Evolutionary conservation across 2,329 filamentous ascomycete genomes (phyloP), one percentile per base, ranked within the genome.

Genomic region (Monosporascus sp.): DNA sequence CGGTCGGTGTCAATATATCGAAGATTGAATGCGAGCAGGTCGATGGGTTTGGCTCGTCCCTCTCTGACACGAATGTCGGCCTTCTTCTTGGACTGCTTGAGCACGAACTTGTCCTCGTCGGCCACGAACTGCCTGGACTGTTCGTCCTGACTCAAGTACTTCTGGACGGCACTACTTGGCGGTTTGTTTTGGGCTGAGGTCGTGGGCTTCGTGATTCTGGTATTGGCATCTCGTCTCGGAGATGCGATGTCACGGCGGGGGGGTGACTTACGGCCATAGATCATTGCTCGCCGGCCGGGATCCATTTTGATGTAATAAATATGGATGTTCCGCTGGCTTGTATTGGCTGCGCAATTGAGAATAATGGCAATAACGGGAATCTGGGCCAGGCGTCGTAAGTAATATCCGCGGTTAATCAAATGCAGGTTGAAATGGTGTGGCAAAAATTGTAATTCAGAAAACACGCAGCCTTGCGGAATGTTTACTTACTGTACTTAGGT

Each of bases 31-130:
- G 92, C 91, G 46, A 99, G 81, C 78, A 89, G 92, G 74, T 99
- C 94, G 65, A 97, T 93, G 9, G 93, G 89, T 67, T 91, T 92
- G 52, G 93, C 92, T 61, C 95, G 85, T 11, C 89, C 88, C 70
- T 95, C 92, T 62, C 91, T 89, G 46, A 97, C 91, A 41, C 94
- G 87, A 62, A 99, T 95, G 60, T 92, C 89, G 43, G 94, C 93
- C 77, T 97, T 97, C 77, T 95, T 97, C 79, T 97, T 99, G 47
- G 93, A 88, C 73, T 99, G 94, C 72, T 91, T 92, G 65, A 99
- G 77, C 53, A 97, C 94, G 66, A 99, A 99, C 59, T 88, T 86
- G 74, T 99, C 94, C 71, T 99, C 94, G 63, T 96, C 89, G 50
- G 93, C 89, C 20, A 97, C 89, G 79, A 94, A 99, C 66, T 87